A percentile compares a stretch with the other conserved stretches of the same genome.
These are phyloP conservation scores for Cyclaneusma minus DNA, from an alignment of 2,329 filamentous ascomycete species.

Conservation along the genomic window DNA sequence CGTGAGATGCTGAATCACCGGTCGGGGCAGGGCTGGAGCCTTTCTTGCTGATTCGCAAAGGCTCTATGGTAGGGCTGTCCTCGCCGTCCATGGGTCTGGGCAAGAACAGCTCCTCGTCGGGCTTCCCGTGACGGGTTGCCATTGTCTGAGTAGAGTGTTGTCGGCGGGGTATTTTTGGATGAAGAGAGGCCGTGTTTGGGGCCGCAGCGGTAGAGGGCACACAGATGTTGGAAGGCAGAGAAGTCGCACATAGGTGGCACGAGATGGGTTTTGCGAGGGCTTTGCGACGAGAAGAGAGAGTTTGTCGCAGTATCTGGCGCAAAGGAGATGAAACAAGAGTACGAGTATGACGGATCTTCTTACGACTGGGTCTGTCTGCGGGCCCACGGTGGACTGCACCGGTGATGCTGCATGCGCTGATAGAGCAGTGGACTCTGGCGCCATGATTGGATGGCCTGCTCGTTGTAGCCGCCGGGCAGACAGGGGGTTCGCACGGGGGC, in stretches of 20 bases:
- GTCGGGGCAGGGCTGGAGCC: conserved; percentile 37
- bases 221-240: background rate
- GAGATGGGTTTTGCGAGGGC: background rate
- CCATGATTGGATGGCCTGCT: too few relatives aligned
- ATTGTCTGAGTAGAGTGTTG: conserved; percentile 15
- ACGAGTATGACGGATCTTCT: too few relatives aligned
- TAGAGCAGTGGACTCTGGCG: too few relatives aligned
- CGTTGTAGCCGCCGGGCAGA: too few relatives aligned
- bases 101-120: conserved; percentile 76
- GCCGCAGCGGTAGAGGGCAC: background rate
- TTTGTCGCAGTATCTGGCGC: too few relatives aligned
- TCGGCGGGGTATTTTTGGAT: too few relatives aligned
- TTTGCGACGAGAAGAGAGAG: conserved; percentile 2
- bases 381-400: too few relatives aligned
- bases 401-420: too few relatives aligned
- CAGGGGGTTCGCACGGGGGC: too few relatives aligned
- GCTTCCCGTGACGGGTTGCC: conserved; percentile 38
- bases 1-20: conserved; percentile 17
- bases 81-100: conserved; percentile 26
- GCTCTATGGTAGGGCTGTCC: conserved; percentile 68
- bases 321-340: too few relatives aligned
- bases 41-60: conserved; percentile 72
- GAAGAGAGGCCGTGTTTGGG: too few relatives aligned
- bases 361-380: too few relatives aligned
- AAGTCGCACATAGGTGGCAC: conserved; percentile 1